Percentiles rank a stretch among this genome's conserved stretches.
Evolutionary conservation across 768 basidiomycete species (phyloP).

Genomic region (Crassisporium funariophilum): DNA sequence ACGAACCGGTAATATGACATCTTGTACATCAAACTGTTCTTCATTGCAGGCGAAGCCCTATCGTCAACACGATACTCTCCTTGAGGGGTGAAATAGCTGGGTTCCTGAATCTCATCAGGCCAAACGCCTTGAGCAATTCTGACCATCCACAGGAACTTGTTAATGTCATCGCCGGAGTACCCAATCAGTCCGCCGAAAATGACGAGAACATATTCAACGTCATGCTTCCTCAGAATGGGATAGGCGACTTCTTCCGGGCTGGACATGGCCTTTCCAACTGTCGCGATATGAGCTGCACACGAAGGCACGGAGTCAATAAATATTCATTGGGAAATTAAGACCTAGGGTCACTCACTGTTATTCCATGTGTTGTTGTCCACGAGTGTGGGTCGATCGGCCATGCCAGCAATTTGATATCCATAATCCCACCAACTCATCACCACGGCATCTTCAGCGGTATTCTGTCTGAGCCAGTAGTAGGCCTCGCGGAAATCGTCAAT

Average conservation of each 20-base stretch:
- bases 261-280: slow-evolving; percentile 98
- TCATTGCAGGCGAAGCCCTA: slow-evolving; percentile 83
- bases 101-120: slow-evolving; percentile 98
- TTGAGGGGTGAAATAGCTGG: slow-evolving; percentile 87
- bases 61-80: slow-evolving; percentile 96
- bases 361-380: slow-evolving; percentile 99
- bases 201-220: slow-evolving; percentile 95
- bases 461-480: slow-evolving; percentile 97
- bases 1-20: slow-evolving; percentile 92
- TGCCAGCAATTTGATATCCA: slow-evolving; percentile 98
- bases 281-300: slow-evolving; percentile 87
- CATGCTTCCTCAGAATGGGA: slow-evolving; percentile 95
- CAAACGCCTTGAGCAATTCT: slow-evolving; percentile 93
- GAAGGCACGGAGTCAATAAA: slow-evolving; percentile 6
- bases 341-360: slow-evolving; percentile 73
- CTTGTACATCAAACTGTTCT: slow-evolving; percentile 98
- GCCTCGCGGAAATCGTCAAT: slow-evolving; percentile 99
- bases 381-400: slow-evolving; percentile 94
- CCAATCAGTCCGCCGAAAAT: slow-evolving; percentile 97
- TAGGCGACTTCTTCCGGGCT: slow-evolving; percentile 93
- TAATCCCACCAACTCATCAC: slow-evolving; percentile 99
- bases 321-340: slow-evolving; percentile 1
- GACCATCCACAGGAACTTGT: slow-evolving; percentile 99
- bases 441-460: slow-evolving; percentile 89
- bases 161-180: slow-evolving; percentile 98